Evolutionary conservation across 441 rosid genomes (phyloP), one percentile per base, ranked within the genome.

Genomic region (Populus trichocarpa): DNA sequence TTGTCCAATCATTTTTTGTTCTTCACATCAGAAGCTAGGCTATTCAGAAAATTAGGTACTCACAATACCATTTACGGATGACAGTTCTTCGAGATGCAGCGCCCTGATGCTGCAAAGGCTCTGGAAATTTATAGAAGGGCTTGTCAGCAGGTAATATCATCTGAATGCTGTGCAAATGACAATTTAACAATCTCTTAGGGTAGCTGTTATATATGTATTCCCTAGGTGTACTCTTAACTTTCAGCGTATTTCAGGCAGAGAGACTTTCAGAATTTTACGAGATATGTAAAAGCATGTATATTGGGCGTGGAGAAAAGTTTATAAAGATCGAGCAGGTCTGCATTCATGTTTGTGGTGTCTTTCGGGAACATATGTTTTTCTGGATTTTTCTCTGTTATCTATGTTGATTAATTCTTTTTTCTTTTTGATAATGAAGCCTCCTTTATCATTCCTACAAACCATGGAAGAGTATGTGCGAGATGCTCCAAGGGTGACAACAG

Each of bases 401-500:
- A 40, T 30, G 5, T 67, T 30, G 59, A 8, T n/a, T 23, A 71
- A 69, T 63, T 75, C 23, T 42, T 42, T 69, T 3, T 84, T 81
- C 4, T 30, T 30, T 30, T 30, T 30, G 63, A 64, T 84, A 69
- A 79, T 88, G 86, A 81, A 96, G 99, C 97, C 97, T 79, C 97
- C 97, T 42, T 83, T 88, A 64, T 96, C 99, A 64, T 94, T 96
- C 84, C 88, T 94, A 70, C 99, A 90, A 94, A 90, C 97, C 67
- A 96, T 96, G 99, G 99, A 96, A 89, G 99, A 96, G 75, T 96
- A 94, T 84, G 95, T 93, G 66, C 89, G 83, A 82, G 99, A 96
- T 35, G 97, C 97, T 81, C 97, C 98, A 73, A 82, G 87, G 72
- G 75, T 77, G 81, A 86, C 92, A 70, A 84, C 86, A 28, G 80